Percentiles rank a stretch among this genome's conserved stretches.
Conservation (phyloP, 345 rosid genomes). For the Hirschfeldia incana region DNA sequence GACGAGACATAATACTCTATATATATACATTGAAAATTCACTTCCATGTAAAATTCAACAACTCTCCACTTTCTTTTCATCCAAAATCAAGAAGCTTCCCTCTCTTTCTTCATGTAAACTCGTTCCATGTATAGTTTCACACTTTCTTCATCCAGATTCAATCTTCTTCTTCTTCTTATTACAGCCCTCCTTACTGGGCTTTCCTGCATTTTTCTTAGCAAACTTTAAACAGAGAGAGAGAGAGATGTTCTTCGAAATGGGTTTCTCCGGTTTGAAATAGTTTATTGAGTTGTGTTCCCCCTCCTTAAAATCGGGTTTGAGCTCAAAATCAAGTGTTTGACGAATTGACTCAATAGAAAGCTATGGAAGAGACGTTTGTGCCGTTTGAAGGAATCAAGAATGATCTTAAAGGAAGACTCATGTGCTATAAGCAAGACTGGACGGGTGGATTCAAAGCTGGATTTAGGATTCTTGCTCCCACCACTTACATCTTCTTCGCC, state of each 20-base stretch:
- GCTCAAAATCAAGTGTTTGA: conserved; percentile 38
- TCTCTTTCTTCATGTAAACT: conserved; percentile 27
- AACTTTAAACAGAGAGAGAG: not conserved
- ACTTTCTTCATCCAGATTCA: conserved; percentile 21
- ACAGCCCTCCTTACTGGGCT: no score
- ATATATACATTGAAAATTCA: not conserved
- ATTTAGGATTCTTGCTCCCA: conserved; percentile 96
- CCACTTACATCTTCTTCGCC: conserved; percentile 96
- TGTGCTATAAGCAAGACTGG: conserved; percentile 97
- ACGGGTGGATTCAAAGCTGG: conserved; percentile 81
- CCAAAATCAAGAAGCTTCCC: not conserved
- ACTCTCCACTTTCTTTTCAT: conserved; percentile 24
- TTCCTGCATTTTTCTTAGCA: not conserved
- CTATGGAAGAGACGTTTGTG: conserved; percentile 92
- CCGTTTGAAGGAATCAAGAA: conserved; percentile 85
- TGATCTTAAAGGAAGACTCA: conserved; percentile 78
- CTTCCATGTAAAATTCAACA: conserved; percentile 21
- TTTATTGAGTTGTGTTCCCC: conserved; percentile 3
- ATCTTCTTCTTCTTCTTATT: not conserved
- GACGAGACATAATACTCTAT: conserved; percentile 20
- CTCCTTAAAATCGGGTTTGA: conserved; percentile 33
- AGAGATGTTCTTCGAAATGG: conserved; percentile 37
- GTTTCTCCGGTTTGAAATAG: conserved; percentile 33
- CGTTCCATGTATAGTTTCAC: conserved; percentile 7
- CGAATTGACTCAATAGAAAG: conserved; percentile 18